A percentile compares a stretch with the other conserved stretches of the same genome.
Evolutionary conservation across 441 rosid genomes (phyloP).

Genomic region (Melastoma candidum): DNA sequence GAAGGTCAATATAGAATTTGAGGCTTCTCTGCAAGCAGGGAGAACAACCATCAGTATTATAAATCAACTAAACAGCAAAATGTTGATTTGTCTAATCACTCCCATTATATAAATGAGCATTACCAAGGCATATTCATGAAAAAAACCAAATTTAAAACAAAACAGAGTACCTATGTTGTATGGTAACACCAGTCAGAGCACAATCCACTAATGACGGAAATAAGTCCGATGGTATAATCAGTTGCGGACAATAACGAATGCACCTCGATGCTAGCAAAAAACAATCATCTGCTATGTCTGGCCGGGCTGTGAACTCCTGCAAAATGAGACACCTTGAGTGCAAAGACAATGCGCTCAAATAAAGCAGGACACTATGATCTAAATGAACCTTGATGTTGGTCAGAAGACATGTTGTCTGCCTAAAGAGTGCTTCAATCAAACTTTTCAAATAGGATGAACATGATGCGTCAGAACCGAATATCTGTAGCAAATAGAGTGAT

Average conservation of each 20-base stretch:
- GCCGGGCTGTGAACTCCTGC: slow-evolving; percentile 92
- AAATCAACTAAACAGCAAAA: too few relatives aligned
- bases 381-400: slow-evolving; percentile 65
- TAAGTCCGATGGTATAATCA: slow-evolving; percentile 71
- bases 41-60: background rate
- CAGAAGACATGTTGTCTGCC: slow-evolving; percentile 73
- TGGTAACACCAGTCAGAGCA: slow-evolving; percentile 76
- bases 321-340: slow-evolving; percentile 13
- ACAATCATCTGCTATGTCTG: slow-evolving; percentile 96
- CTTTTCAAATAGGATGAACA: slow-evolving; percentile 77
- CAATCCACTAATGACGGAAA: slow-evolving; percentile 78
- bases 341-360: slow-evolving; percentile 5
- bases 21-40: slow-evolving; percentile 74
- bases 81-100: too few relatives aligned
- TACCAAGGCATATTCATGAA: too few relatives aligned
- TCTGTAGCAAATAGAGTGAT: slow-evolving; percentile 30
- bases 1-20: slow-evolving; percentile 89
- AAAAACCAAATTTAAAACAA: too few relatives aligned
- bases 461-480: slow-evolving; percentile 94
- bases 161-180: slow-evolving; percentile 69
- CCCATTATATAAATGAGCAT: too few relatives aligned
- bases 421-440: slow-evolving; percentile 87
- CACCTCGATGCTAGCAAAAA: slow-evolving; percentile 94
- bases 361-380: background rate
- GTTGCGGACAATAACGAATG: slow-evolving; percentile 89